These are phyloP conservation scores for Mycosphaerella sp. DNA, from an alignment of 2,329 filamentous ascomycete species.

Conservation along the genomic window DNA sequence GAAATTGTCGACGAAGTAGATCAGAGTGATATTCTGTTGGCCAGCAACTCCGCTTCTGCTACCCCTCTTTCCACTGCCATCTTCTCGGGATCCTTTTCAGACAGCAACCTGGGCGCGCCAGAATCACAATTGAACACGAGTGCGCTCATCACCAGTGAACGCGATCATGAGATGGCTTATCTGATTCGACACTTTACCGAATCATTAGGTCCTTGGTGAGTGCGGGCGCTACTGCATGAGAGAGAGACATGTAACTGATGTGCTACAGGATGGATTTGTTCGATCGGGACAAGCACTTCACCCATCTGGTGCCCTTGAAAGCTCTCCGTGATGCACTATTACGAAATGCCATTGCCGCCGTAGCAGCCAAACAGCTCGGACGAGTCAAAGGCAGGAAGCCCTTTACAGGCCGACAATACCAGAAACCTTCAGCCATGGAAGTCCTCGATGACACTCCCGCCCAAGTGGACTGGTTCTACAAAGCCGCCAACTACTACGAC, in stretches of 20 bases:
- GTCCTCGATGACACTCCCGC: conserved; percentile 41
- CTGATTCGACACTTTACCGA: conserved; percentile 56
- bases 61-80: conserved; percentile 21
- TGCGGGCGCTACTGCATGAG: neutral
- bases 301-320: conserved; percentile 53
- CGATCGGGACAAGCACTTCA: conserved; percentile 53
- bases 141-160: conserved; percentile 31
- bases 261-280: conserved; percentile 46
- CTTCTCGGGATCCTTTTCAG: conserved; percentile 19
- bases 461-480: conserved; percentile 53
- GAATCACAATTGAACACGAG: conserved; percentile 30
- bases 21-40: conserved; percentile 20
- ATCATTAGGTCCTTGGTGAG: conserved; percentile 51
- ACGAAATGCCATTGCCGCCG: conserved; percentile 53
- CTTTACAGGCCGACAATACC: conserved; percentile 43
- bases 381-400: conserved; percentile 49
- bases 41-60: conserved; percentile 16
- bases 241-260: neutral
- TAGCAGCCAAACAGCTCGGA: conserved; percentile 55
- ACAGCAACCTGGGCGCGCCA: conserved; percentile 27
- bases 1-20: conserved; percentile 33
- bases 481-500: conserved; percentile 56
- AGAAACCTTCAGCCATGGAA: conserved; percentile 48
- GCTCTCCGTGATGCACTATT: conserved; percentile 47
- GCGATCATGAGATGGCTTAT: conserved; percentile 54